Evolutionary conservation across 768 basidiomycete genomes (phyloP).

Genomic region (Rhodotorula sphaerocarpa): DNA sequence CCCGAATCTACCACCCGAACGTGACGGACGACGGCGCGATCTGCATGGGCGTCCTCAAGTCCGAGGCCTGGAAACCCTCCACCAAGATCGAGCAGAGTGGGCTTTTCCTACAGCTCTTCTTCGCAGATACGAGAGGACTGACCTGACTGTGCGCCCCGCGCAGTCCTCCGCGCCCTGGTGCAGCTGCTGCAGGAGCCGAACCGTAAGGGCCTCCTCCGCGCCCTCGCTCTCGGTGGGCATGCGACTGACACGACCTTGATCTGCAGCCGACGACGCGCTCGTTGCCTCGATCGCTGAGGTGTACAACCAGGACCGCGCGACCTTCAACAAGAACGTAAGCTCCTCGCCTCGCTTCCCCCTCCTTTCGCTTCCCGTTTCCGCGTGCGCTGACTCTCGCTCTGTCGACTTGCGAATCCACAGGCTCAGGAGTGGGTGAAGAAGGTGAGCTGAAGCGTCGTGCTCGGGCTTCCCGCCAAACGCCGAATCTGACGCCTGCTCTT

Average conservation of each 20-base stretch:
- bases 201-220: constrained; percentile 9
- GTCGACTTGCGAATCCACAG: neutral
- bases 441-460: constrained; percentile 9
- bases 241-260: too few species aligned
- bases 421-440: constrained; percentile 37
- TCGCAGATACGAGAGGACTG: too few species aligned
- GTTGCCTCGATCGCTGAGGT: constrained; percentile 37
- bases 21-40: constrained; percentile 36
- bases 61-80: constrained; percentile 37
- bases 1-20: constrained; percentile 37
- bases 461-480: too few species aligned
- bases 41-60: constrained; percentile 36
- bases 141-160: neutral
- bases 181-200: constrained; percentile 36
- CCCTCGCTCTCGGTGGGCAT: neutral
- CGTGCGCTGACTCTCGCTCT: neutral
- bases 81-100: constrained; percentile 35
- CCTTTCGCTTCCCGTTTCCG: neutral
- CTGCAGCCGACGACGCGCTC: constrained; percentile 34
- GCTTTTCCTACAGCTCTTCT: neutral
- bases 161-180: constrained; percentile 34
- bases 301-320: constrained; percentile 28
- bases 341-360: neutral
- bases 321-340: constrained; percentile 28
- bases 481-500: too few species aligned